Conservation (phyloP, 495 filamentous ascomycete species). For the Halenospora varia region DNA sequence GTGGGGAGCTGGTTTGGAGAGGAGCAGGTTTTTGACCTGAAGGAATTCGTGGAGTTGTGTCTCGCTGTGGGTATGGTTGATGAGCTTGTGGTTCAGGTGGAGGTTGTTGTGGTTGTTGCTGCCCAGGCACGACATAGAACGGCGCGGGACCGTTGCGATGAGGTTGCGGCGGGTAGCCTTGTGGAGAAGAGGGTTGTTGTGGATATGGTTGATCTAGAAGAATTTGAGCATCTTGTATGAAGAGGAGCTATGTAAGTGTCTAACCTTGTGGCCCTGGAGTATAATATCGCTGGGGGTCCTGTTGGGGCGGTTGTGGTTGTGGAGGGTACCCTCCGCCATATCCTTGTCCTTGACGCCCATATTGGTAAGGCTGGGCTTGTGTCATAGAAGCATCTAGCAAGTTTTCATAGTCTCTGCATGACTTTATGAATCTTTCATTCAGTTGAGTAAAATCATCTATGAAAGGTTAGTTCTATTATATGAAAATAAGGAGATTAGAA, state of each 20-base stretch:
- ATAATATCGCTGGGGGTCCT: constrained; percentile 68
- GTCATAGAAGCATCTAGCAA: constrained; percentile 96
- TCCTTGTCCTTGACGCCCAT: constrained; percentile 25
- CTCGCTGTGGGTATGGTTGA: constrained; percentile 27
- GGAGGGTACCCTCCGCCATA: constrained; percentile 39
- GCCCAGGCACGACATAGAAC: constrained; percentile 32
- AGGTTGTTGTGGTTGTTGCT: constrained; percentile 30
- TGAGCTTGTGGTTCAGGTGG: constrained; percentile 26
- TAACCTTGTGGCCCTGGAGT: constrained; percentile 50
- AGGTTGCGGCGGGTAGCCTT: constrained; percentile 24
- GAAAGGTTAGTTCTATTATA: background rate
- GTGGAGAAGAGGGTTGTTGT: constrained; percentile 24
- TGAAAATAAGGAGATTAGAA: background rate
- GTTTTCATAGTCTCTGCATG: constrained; percentile 90
- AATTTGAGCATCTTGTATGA: no score
- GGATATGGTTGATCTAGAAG: constrained; percentile 27
- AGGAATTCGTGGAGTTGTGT: constrained; percentile 38
- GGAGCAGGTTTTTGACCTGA: constrained; percentile 40
- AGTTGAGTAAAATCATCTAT: constrained; percentile 95
- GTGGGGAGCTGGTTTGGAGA: constrained; percentile 40
- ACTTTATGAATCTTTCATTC: constrained; percentile 99
- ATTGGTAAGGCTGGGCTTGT: constrained; percentile 62
- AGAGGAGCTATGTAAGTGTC: no score
- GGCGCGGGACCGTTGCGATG: constrained; percentile 32
- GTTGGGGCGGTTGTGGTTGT: constrained; percentile 45